These are phyloP conservation scores for Mortierella sp. DNA, from an alignment of 371 early-diverging fungal species.

Conservation along the genomic window DNA sequence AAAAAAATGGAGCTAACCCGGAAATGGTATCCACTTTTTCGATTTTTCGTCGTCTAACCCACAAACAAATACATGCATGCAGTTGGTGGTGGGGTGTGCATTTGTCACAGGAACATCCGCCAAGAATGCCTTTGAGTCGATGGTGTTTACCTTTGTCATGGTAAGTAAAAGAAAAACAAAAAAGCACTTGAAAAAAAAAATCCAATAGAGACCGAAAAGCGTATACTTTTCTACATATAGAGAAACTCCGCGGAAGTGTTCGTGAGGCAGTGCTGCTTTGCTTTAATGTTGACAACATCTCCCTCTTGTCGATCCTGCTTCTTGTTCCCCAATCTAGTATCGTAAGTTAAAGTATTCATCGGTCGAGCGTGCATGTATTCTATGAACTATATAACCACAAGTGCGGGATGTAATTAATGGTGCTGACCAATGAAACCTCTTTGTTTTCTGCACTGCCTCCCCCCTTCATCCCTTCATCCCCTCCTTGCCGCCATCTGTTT, in stretches of 20 bases:
- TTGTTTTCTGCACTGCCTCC: neutral
- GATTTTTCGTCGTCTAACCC: neutral
- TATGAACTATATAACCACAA: neutral
- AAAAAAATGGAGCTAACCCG: neutral
- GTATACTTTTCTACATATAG: neutral
- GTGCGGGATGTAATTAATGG: neutral
- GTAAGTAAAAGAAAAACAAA: slow-evolving; percentile 13
- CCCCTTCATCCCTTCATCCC: neutral
- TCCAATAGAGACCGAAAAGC: no score
- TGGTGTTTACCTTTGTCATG: slow-evolving; percentile 53
- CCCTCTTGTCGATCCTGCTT: neutral
- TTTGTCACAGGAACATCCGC: slow-evolving; percentile 54
- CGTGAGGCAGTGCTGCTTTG: slow-evolving; percentile 1
- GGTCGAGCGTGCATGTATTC: neutral
- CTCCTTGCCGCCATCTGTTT: neutral
- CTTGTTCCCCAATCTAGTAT: neutral
- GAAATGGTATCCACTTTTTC: neutral
- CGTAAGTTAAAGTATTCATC: neutral
- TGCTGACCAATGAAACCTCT: neutral
- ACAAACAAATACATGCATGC: neutral
- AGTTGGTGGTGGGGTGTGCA: slow-evolving; percentile 43
- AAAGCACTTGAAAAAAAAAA: no score
- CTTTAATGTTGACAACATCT: no score
- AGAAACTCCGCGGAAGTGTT: neutral
- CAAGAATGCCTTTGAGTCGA: slow-evolving; percentile 54